Base-by-base conservation (phyloP, 2,329 filamentous ascomycete species). In the Trichoderma pleuroti region DNA sequence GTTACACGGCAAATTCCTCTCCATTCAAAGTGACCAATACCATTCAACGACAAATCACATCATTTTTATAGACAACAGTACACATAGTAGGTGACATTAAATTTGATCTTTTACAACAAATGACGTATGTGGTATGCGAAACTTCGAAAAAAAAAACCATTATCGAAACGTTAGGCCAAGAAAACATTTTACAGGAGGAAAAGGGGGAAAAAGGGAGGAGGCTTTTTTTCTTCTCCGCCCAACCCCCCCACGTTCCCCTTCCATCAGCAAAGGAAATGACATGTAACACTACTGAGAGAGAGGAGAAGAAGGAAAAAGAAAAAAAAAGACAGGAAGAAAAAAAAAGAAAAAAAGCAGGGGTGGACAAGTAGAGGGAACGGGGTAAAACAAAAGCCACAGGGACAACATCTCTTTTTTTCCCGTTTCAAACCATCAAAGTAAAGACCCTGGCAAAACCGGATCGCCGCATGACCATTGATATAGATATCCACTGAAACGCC, bases 401-500 rank as follows among this genome's bases (percentile, higher is more conserved):
- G 59, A 64, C 70, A 71, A 63, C 70, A 70, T 57, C 70, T 72
- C 74, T 74, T 78, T 79, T 79, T 42, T 66, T 76, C 75, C 75
- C 77, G 59, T 72, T 71, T 74, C 68, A 76, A 76, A 76, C 76
- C 77, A 76, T 76, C 75, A 74, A 71, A 70, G 54, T 36, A 63
- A 42, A 70, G 63, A 49, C 54, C 68, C 67, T 61, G 60, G 60
- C 67, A 34, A 68, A 62, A 70, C 70, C 70, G 63, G 67, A 79
- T 81, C 80, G 79, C 80, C 80, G 73, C 79, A 79, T 79, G 77
- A 78, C 78, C 80, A 78, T 81, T 59, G 80, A 82, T 81, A 80
- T 81, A 80, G 75, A 76, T 70, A 70, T 76, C 79, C 79, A 75
- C 75, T 77, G 74, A 73, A 82, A 82, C 80, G 80, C 80, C 80